phyloP scores from a whole-genome alignment of 2,329 filamentous ascomycete genomes.

The Fusarium compactum region DNA sequence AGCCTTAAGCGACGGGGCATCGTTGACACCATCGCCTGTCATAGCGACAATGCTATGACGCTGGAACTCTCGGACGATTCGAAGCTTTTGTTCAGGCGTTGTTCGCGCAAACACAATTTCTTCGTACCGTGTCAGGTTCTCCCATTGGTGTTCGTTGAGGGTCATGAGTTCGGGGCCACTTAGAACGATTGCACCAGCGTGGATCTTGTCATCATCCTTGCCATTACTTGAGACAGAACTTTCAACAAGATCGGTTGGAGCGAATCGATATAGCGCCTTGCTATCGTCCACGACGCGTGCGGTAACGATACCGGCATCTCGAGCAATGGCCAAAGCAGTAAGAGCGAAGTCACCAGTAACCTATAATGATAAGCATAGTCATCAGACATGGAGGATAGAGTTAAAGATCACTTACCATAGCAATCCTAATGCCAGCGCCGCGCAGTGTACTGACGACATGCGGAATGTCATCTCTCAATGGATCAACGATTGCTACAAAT shows the following conservation, averaged over 20 bases:
- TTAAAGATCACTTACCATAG: conserved; percentile 68
- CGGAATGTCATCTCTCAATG: conserved; percentile 78
- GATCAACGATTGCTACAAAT: conserved; percentile 82
- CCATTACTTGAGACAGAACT: fast-evolving
- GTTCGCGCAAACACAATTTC: conserved; percentile 82
- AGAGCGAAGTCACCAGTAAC: conserved; percentile 83
- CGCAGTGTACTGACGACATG: conserved; percentile 74
- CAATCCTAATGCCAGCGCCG: conserved; percentile 78
- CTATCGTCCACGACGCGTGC: conserved; percentile 65
- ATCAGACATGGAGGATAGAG: no score
- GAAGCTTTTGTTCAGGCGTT: conserved; percentile 82
- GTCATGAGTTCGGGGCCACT: conserved; percentile 74
- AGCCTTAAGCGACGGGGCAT: conserved; percentile 81
- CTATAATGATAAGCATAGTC: conserved; percentile 45
- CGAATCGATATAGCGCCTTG: conserved; percentile 60
- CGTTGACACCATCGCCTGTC: conserved; percentile 90
- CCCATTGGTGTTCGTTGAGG: conserved; percentile 77
- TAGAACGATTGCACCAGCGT: conserved; percentile 67
- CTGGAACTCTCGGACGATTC: conserved; percentile 82
- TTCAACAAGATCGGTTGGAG: conserved; percentile 12
- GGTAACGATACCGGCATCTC: conserved; percentile 78
- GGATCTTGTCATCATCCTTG: neutral
- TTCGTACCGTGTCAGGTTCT: conserved; percentile 71
- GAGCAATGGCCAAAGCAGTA: conserved; percentile 79
- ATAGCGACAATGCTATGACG: conserved; percentile 78